Base-by-base conservation (phyloP, 2,329 filamentous ascomycete genomes). In the Neofusicoccum ribis region DNA sequence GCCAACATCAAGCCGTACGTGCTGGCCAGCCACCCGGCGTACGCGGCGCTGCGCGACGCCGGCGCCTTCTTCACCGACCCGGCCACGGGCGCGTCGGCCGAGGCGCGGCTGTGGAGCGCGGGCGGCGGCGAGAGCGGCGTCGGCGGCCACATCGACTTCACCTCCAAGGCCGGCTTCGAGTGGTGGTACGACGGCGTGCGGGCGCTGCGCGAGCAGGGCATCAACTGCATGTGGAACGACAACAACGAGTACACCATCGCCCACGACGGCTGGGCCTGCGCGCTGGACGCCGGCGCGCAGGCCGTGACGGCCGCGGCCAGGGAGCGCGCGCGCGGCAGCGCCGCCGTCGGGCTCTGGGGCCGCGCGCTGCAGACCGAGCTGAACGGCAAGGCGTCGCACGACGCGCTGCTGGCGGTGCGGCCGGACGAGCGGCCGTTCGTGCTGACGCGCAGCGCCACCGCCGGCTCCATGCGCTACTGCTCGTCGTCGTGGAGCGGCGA, bases 201-300 rank as follows among this genome's bases (percentile, higher is more conserved):
- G 66, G 83, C 82, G 58, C 80, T 92, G 1, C 86, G 86, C 63
- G 78, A 84, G 31, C 77, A 86, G 8, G 89, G 89, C 0, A 89
- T 92, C 64, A 89, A 91, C 69, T 89, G 84, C 54, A 91, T 91
- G 78, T 92, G 90, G 89, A 92, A 92, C 69, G 89, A 92, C 73
- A 92, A 92, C 76, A 92, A 91, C 69, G 89, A 92, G 74, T 92
- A 91, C 73, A 88, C 86, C 0, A 82, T 90, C 2, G 83, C 87
- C 0, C 81, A 86, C 67, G 89, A 92, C 66, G 80, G 84, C 27
- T 91, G 89, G 89, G 77, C 86, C 64, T 84, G 87, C 60, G 84
- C 85, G 0, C 78, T 91, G 0, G 82, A 87, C 46, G 39, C 14
- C 39, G 81, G 87, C 47, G 54, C 39, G 6, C 23, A 23, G 23